These are phyloP conservation scores for Entomortierella parvispora DNA, from an alignment of 192 early-diverging fungal species.

Conservation along the genomic window DNA sequence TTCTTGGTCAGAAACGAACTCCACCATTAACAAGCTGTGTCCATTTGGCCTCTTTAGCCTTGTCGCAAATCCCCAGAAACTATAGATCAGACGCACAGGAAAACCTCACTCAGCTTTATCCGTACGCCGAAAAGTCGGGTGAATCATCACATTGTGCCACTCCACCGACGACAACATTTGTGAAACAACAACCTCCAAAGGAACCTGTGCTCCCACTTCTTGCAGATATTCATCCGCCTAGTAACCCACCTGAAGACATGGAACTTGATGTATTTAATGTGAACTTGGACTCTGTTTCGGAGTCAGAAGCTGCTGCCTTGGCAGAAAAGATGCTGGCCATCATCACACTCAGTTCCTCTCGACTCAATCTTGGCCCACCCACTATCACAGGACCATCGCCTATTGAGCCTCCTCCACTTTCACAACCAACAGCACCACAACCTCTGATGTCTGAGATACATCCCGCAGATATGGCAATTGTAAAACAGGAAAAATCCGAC, in stretches of 20 bases:
- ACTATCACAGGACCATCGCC: no score
- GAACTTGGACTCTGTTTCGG: constrained; percentile 23
- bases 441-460: no score
- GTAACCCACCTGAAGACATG: not conserved
- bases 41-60: constrained; percentile 7
- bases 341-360: constrained; percentile 1
- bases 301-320: constrained; percentile 14
- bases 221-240: no score
- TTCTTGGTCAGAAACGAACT: no score
- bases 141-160: not conserved
- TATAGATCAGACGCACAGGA: constrained; percentile 30
- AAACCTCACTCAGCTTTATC: constrained; percentile 49
- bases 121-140: constrained; percentile 43
- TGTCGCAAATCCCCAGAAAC: constrained; percentile 37
- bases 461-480: no score
- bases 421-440: no score
- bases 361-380: not conserved
- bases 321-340: constrained; percentile 31
- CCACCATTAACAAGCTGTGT: no score
- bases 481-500: no score
- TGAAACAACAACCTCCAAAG: not conserved
- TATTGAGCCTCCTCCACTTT: not conserved
- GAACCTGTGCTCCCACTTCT: not conserved
- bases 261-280: constrained; percentile 28
- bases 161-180: not conserved